Percentiles rank a stretch among this genome's conserved stretches.
These are phyloP conservation scores for Cladophialophora immunda DNA, from an alignment of 2,329 filamentous ascomycete species.

Conservation along the genomic window DNA sequence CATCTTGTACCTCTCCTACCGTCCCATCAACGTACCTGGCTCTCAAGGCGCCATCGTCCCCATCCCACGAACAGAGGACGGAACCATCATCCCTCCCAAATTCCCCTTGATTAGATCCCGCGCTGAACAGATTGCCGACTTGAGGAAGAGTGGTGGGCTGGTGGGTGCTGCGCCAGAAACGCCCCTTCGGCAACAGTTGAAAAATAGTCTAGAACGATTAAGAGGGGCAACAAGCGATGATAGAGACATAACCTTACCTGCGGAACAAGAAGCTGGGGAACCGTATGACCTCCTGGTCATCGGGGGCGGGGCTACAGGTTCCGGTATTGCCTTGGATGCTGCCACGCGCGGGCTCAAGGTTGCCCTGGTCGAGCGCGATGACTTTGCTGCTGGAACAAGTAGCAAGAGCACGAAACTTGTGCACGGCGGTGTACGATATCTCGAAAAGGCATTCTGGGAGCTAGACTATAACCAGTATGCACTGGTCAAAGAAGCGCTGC, in stretches of 20 bases:
- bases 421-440: slow-evolving; percentile 82
- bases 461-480: slow-evolving; percentile 81
- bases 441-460: slow-evolving; percentile 87
- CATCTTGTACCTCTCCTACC: slow-evolving; percentile 67
- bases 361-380: slow-evolving; percentile 81
- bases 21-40: slow-evolving; percentile 71
- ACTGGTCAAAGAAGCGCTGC: slow-evolving; percentile 81
- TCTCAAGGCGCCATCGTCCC: slow-evolving; percentile 69
- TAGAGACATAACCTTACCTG: slow-evolving; percentile 34
- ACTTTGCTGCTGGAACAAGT: slow-evolving; percentile 82
- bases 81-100: slow-evolving; percentile 63
- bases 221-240: slow-evolving; percentile 32
- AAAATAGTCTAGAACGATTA: slow-evolving; percentile 35
- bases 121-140: slow-evolving; percentile 60
- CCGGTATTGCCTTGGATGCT: slow-evolving; percentile 82
- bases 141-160: slow-evolving; percentile 55
- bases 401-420: slow-evolving; percentile 89
- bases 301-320: slow-evolving; percentile 79
- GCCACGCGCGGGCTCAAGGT: slow-evolving; percentile 81
- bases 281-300: slow-evolving; percentile 81
- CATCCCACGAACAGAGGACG: slow-evolving; percentile 67
- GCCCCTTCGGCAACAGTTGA: slow-evolving; percentile 34
- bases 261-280: slow-evolving; percentile 53
- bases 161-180: slow-evolving; percentile 43
- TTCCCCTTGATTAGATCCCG: slow-evolving; percentile 62